Evolutionary conservation across 225 moss, liverwort and hornwort species (phyloP).

Genomic region (Ulota crispa): DNA sequence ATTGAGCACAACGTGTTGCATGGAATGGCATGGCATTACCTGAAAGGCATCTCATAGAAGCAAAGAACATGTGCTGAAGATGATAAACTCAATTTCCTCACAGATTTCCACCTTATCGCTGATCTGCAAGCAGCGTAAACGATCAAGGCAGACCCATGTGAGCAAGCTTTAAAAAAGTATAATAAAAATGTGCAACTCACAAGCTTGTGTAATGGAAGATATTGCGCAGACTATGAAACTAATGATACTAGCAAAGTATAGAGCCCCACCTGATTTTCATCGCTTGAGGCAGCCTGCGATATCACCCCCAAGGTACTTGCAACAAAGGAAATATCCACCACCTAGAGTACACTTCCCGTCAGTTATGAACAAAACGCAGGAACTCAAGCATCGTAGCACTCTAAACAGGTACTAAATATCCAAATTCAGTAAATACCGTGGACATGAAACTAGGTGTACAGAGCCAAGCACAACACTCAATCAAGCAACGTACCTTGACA

Average conservation of each 20-base stretch:
- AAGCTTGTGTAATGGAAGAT: slow-evolving; percentile 1
- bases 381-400: slow-evolving; percentile 19
- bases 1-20: background rate
- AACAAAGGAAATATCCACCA: slow-evolving; percentile 70
- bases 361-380: slow-evolving; percentile 36
- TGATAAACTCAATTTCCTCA: background rate
- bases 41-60: slow-evolving; percentile 22
- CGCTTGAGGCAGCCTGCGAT: slow-evolving; percentile 10
- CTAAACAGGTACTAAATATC: slow-evolving; percentile 3
- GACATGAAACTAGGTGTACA: background rate
- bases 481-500: slow-evolving; percentile 41
- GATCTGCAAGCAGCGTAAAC: slow-evolving; percentile 21
- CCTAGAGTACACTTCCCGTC: slow-evolving; percentile 79
- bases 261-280: slow-evolving; percentile 34
- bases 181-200: background rate
- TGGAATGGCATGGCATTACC: slow-evolving; percentile 11
- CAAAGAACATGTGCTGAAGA: background rate
- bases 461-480: slow-evolving; percentile 14
- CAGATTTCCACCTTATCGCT: background rate
- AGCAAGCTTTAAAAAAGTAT: background rate
- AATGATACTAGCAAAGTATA: slow-evolving; percentile 13
- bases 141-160: slow-evolving; percentile 18
- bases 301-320: slow-evolving; percentile 34
- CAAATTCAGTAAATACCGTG: background rate
- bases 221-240: slow-evolving; percentile 5